Conservation (phyloP, 768 basidiomycete species). For the Termitomyces sp. region DNA sequence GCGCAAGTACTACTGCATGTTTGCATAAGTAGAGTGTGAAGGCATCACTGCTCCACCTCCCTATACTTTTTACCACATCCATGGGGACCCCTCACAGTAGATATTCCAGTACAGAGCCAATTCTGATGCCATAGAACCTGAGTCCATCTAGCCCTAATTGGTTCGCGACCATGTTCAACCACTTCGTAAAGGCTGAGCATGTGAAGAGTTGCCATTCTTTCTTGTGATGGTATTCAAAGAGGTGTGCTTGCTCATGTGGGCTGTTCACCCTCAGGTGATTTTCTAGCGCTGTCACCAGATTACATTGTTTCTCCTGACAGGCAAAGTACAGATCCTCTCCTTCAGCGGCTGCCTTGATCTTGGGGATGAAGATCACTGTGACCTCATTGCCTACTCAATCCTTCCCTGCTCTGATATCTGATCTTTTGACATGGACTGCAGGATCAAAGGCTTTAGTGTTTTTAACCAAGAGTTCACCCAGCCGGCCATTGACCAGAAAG, state of each 20-base stretch:
- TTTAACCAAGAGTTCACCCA: too few species aligned
- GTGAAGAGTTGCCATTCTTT: not conserved
- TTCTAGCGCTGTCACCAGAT: constrained; percentile 5
- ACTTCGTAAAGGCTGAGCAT: constrained; percentile 13
- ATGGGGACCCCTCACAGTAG: constrained; percentile 8
- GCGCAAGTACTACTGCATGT: too few species aligned
- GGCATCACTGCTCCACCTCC: not conserved
- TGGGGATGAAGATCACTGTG: constrained; percentile 10
- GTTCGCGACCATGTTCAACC: constrained; percentile 2
- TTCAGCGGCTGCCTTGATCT: not conserved
- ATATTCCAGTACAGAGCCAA: constrained; percentile 21
- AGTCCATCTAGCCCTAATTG: not conserved
- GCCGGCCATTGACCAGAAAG: too few species aligned
- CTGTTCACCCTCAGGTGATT: constrained; percentile 8
- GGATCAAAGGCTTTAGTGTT: too few species aligned
- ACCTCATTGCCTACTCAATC: constrained; percentile 6
- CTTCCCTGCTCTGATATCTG: not conserved
- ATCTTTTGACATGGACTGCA: too few species aligned
- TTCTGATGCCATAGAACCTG: constrained; percentile 21
- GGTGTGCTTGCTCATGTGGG: not conserved
- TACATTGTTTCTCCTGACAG: constrained; percentile 1
- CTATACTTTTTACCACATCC: not conserved
- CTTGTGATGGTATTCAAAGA: constrained; percentile 14
- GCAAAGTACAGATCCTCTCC: constrained; percentile 14
- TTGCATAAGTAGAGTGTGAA: too few species aligned